Evolutionary conservation across 495 filamentous ascomycete species (phyloP), one percentile per base, ranked within the genome.

Genomic region (Hypoxylon subgilvum): DNA sequence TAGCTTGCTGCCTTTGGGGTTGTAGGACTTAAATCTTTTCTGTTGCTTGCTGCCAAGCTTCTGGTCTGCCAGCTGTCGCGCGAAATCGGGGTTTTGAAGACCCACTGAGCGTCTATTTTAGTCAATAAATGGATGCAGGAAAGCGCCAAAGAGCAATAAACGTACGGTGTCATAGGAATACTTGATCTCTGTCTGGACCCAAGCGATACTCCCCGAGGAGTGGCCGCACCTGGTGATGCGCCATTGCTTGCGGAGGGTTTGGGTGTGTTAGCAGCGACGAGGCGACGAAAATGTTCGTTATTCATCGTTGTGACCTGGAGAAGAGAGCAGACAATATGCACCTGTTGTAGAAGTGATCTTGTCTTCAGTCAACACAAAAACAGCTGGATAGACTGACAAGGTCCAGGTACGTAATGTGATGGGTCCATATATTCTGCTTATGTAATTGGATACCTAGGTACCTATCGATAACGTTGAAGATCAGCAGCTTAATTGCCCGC

Each of bases 281-380:
- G 84, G 48, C 88, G 86, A 42, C 94, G 92, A 69, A 98, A 98
- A 69, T 98, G 90, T 13, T 89, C 82, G 82, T 97, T 97, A 71
- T 98, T 96, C 94, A 98, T 98, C 21, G 41, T 61, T 30, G 48
- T 31, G 34, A 23, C 3, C 19, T 42, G 25, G 10, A 6, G 23
- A 36, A 13, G 40, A 39, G 41, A 39, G 22, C 34, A 13, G 17
- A 21, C 38, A 22, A 4, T 16, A 34, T 39, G 16, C 9, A 16
- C n/a, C 4, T n/a, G 22, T 22, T 12, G 22, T 32, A 23, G 22
- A 4, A 38, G 12, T 30, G 31, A 49, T 38, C 19, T 49, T 14
- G 45, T 43, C 25, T 21, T 54, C 30, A 21, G 35, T 35, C 28
- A 35, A 6, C 28, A 19, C 25, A 27, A 18, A 44, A 8, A 4